Percentiles rank a stretch among this genome's conserved stretches.
phyloP scores from a whole-genome alignment of 257 asterid genomes.

The Handroanthus guayacan region DNA sequence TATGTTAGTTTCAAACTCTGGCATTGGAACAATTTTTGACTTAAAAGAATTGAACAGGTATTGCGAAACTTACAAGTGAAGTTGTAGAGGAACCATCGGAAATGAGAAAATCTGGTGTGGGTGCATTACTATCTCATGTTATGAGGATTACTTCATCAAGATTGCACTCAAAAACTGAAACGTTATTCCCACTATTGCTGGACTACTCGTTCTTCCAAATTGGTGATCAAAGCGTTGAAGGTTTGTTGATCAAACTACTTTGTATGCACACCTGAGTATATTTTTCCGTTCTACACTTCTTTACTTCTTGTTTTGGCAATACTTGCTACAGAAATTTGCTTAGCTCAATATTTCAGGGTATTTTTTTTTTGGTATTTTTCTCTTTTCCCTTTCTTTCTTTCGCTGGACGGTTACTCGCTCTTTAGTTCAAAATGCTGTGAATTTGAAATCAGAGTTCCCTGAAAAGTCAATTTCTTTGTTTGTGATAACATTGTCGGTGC shows the following conservation, averaged over 20 bases:
- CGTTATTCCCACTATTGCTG: slow-evolving; percentile 57
- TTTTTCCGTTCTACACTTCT: neutral
- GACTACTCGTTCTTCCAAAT: slow-evolving; percentile 56
- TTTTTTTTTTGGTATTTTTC: neutral
- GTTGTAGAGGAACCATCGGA: slow-evolving; percentile 71
- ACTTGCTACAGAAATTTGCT: neutral
- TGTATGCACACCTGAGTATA: neutral
- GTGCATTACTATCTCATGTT: slow-evolving; percentile 68
- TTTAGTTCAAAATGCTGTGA: slow-evolving; percentile 8
- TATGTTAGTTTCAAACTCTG: slow-evolving; percentile 22
- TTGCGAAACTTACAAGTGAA: slow-evolving; percentile 69
- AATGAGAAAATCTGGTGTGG: slow-evolving; percentile 65
- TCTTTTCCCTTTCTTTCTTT: too few relatives aligned
- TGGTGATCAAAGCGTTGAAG: slow-evolving; percentile 61
- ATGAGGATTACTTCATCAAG: slow-evolving; percentile 73
- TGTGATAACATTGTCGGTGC: neutral
- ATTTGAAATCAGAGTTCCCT: neutral
- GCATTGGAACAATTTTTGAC: slow-evolving; percentile 10
- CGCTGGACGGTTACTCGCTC: neutral
- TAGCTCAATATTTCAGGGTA: neutral
- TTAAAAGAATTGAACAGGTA: slow-evolving; percentile 55
- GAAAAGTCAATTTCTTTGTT: slow-evolving; percentile 19
- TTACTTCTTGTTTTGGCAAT: slow-evolving; percentile 24
- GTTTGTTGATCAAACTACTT: slow-evolving; percentile 40
- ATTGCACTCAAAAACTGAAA: slow-evolving; percentile 76